Evolutionary conservation across 2,329 filamentous ascomycete species (phyloP), one percentile per base, ranked within the genome.

Genomic region (Colletotrichum noveboracense): DNA sequence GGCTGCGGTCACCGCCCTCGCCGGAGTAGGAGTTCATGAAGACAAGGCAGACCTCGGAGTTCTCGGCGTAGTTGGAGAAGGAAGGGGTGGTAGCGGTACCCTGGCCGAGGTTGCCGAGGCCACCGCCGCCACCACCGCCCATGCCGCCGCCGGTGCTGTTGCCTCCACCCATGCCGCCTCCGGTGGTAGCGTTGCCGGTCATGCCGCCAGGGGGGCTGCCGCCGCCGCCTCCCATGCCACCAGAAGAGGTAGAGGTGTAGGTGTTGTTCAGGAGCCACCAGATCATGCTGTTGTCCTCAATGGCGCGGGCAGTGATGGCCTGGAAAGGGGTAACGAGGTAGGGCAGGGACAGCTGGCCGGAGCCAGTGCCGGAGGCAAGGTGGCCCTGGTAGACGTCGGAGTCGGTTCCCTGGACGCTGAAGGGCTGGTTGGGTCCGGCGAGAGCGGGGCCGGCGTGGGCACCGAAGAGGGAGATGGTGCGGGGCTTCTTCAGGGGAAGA

Each of bases 1-100:
- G 90, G 0, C 90, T 86, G 55, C 92, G 88, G 77, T 95, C 89
- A 83, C 91, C 95, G 0, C 94, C 94, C 84, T 98, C 96, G 0
- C 94, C 94, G 12, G 73, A 70, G 34, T 68, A 77, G 14, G 69
- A 60, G 61, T 76, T 77, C 18, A 72, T 38, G 55, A 77, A 76
- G 43, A 75, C 73, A 5, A 77, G 66, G 61, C 73, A 76, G 36
- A 67, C 73, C 24, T 76, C 73, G 3, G 68, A 71, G 34, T 66
- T 67, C 16, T 64, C 71, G 14, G 75, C 66, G 43, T 76, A 75
- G 67, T 75, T 71, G 62, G 62, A 48, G 62, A 38, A 70, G n/a
- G 72, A 62, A 5, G 58, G 66, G 3, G 68, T 66, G 36, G 43
- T 55, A 7, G 67, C 56, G 3, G 64, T 66, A 12, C 68, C 66